Evolutionary conservation across 2,329 filamentous ascomycete species (phyloP), one percentile per base, ranked within the genome.

Genomic region (Cordyceps pruinosa): DNA sequence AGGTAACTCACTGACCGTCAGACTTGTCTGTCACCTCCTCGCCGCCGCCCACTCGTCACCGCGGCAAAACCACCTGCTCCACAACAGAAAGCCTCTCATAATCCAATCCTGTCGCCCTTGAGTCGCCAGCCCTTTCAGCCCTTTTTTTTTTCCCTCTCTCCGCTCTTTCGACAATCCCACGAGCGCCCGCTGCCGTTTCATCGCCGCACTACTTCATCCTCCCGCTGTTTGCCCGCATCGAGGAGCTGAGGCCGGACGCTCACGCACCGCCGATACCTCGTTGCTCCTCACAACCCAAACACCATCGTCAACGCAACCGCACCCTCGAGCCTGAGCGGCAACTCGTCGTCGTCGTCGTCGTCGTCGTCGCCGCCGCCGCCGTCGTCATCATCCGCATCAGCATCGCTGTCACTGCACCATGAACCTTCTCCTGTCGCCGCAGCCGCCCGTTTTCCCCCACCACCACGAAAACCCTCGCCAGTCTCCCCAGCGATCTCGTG

Each of bases 341-440:
- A 25, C 37, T 39, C 25, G 5, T 25, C 39, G 10, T 4, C 39
- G 21, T 42, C 21, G 39, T 42, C 39, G 21, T 41, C 37, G n/a
- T n/a, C 37, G 21, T 1, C n/a, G 10, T 39, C 25, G 5, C 17
- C 39, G 10, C 4, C n/a, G n/a, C n/a, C n/a, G 28, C 50, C 55
- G 55, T 52, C 50, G 53, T 30, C 50, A 23, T 51, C n/a, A n/a
- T n/a, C n/a, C n/a, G n/a, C 50, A 35, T 53, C 50, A 34, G 19
- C 34, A n/a, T 32, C 42, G 21, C 41, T 39, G 35, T 45, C 50
- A 41, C 44, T 42, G 28, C 69, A 78, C 61, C 58, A 87, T 87
- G 84, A 85, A 85, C 70, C 76, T 84, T 68, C 69, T 86, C 70
- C 70, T 86, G 62, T 79, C 81, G 66, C 78, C 81, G 64, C 82